Evolutionary conservation across 371 early-diverging fungal species (phyloP), one percentile per base, ranked within the genome.

Genomic region (Mucor ambiguus): DNA sequence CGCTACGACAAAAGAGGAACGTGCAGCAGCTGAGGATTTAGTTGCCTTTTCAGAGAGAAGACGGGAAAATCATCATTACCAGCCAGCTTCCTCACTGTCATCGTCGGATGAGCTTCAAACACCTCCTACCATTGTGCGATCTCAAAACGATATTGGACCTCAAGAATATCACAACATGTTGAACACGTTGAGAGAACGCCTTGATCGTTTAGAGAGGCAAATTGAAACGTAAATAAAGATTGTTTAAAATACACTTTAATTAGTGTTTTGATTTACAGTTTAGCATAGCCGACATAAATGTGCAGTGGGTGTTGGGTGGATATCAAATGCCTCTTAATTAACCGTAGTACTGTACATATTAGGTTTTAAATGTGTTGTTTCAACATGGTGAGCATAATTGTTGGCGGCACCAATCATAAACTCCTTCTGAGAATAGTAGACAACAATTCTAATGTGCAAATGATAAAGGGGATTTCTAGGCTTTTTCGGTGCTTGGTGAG

Each of bases 121-220:
- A 18, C 75, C 75, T 20, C 75, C 75, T 16, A 75, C 75, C 24
- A 75, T 75, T 58, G 75, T 75, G 5, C 60, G 69, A 24, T 75
- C 75, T 11, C 75, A 75, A 57, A 65, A 75, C 58, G 75, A 75
- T 44, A 72, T 75, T 58, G 69, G 69, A 4, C 75, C 72, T 26
- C 63, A 71, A 18, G 75, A 75, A 52, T 75, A 75, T 38, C 66
- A 72, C 24, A 68, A 33, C 37, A 71, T 75, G 71, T 48, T 75
- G 26, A 66, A 61, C 35, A 66, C 69, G 32, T 35, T 75, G 24
- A 63, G 67, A n/a, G 75, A 75, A 9, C 65, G 75, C 8, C 59
- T 75, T 12, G 75, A 75, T 66, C 55, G 67, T 0, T 54, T 75
- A 35, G 75, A 75, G 44, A 59, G 75, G 43, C 71, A 71, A 29